Evolutionary conservation across 352 stramenopile genomes (phyloP), one percentile per base, ranked within the genome.

Genomic region (Phytopythium ostracodes): DNA sequence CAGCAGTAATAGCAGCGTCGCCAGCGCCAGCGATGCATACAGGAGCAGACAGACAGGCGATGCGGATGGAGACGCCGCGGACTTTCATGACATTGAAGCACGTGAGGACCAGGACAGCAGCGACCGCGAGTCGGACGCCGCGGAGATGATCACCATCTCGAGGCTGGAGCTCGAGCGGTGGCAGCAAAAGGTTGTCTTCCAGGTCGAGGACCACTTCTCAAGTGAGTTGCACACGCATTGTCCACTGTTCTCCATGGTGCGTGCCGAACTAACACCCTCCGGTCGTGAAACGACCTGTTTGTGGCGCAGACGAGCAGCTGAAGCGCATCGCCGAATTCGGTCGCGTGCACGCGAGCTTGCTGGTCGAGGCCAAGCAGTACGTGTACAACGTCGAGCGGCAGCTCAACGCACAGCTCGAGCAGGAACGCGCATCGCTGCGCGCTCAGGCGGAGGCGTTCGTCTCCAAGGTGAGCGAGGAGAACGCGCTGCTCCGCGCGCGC

Each of bases 251-350:
- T 14, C 40, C 14, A 4, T n/a, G 25, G 46, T 14, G 42, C 4
- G 0, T 14, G 15, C 14, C 7, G 46, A 22, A 18, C 46, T 53
- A 35, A 53, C 25, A 10, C 18, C n/a, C n/a, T 0, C 1, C 9
- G 36, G 1, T 38, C 27, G 47, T 54, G 33, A 14, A 38, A 38
- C 33, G 33, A 10, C 20, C 14, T 43, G 5, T 38, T 9, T 31
- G 14, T 22, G 46, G n/a, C 22, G 24, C 44, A 92, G 83, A 88
- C 59, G 79, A 92, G 46, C 83, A 92, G 63, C 64, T 92, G 22
- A 92, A 90, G 67, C 76, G 83, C 38, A 92, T 92, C 58, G 75
- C 78, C 1, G 83, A 92, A 59, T 92, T 92, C 59, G 83, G 83
- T 31, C 79, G 83, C 35, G 80, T 88, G 17, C 80, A 89, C 63